A percentile compares a stretch with the other conserved stretches of the same genome.
Evolutionary conservation across 2,329 filamentous ascomycete species (phyloP).

Genomic region (Aspergillus clavatus): DNA sequence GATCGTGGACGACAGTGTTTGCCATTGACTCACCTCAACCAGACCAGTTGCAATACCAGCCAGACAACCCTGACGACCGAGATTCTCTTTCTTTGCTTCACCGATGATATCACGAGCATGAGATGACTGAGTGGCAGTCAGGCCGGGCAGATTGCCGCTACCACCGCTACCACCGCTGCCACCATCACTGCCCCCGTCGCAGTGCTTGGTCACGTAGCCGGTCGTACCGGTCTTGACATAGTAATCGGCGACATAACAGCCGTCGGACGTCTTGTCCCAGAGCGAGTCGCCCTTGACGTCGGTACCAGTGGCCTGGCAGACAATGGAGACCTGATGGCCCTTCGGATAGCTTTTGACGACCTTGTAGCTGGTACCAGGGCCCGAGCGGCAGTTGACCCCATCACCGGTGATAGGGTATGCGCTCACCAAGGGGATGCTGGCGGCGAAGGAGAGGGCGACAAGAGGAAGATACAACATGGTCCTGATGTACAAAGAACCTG

Average conservation of each 20-base stretch:
- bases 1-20: not conserved
- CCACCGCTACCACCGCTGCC: not conserved
- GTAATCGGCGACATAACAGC: constrained; percentile 25
- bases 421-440: constrained; percentile 7
- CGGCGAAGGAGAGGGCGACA: constrained; percentile 4
- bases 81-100: constrained; percentile 14
- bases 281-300: constrained; percentile 15
- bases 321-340: constrained; percentile 7
- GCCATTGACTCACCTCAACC: constrained; percentile 13
- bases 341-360: constrained; percentile 14
- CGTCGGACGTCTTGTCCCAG: constrained; percentile 24
- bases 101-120: constrained; percentile 17
- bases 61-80: constrained; percentile 17
- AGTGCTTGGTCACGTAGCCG: constrained; percentile 3
- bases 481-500: not conserved
- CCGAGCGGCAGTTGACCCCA: constrained; percentile 19
- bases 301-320: constrained; percentile 15
- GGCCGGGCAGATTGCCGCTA: constrained; percentile 12
- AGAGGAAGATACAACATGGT: not conserved
- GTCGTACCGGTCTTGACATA: constrained; percentile 22
- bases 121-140: constrained; percentile 15
- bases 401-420: constrained; percentile 18
- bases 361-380: constrained; percentile 15
- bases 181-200: not conserved
- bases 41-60: constrained; percentile 19